phyloP scores from a whole-genome alignment of 352 stramenopile species.

The Phytophthora lateralis region DNA sequence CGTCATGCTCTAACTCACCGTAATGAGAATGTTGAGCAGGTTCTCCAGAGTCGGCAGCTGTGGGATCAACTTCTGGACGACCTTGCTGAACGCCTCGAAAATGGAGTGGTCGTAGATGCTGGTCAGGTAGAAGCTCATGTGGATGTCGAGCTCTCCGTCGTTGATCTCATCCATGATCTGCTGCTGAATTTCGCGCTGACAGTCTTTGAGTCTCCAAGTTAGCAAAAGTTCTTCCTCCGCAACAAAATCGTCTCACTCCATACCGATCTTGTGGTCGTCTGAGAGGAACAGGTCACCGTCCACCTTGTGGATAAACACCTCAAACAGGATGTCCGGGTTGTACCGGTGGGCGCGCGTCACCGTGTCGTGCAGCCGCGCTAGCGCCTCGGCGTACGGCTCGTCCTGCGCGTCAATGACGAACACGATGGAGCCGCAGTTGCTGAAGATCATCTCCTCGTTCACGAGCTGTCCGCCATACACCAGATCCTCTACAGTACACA shows the following conservation, averaged over 20 bases:
- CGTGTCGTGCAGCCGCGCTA: constrained; percentile 89
- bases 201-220: constrained; percentile 65
- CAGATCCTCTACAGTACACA: constrained; percentile 64
- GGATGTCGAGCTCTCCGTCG: constrained; percentile 93
- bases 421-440: constrained; percentile 92
- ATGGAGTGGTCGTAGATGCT: constrained; percentile 97
- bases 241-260: neutral
- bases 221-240: neutral
- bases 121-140: constrained; percentile 93
- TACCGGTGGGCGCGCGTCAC: constrained; percentile 86
- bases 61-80: constrained; percentile 98
- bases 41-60: constrained; percentile 97
- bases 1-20: constrained; percentile 37
- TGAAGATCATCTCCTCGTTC: constrained; percentile 93
- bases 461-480: constrained; percentile 88
- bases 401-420: constrained; percentile 99
- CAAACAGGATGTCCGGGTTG: constrained; percentile 97
- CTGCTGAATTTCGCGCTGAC: constrained; percentile 97
- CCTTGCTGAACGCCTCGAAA: constrained; percentile 97
- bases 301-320: constrained; percentile 99
- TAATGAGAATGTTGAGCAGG: constrained; percentile 97
- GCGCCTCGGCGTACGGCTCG: constrained; percentile 86
- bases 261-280: constrained; percentile 98
- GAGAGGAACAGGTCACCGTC: constrained; percentile 98
- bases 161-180: constrained; percentile 97